Evolutionary conservation across 1,139 yeast genomes (phyloP), one percentile per base, ranked within the genome.

Genomic region (Hansenula sp.): DNA sequence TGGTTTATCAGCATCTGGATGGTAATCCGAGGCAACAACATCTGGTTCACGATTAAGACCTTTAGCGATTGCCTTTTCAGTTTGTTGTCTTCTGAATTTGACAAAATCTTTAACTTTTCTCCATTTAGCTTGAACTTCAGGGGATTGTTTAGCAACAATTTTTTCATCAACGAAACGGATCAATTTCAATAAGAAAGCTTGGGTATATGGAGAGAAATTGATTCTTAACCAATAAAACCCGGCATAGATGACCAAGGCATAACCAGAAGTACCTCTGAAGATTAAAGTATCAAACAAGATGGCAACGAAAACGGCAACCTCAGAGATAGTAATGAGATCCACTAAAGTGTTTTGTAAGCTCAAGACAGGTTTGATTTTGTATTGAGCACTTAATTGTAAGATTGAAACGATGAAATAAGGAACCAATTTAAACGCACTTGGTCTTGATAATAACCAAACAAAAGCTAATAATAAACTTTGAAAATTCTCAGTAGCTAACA

Each of bases 201-300:
- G 71, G 4, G 66, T 61, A 43, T 67, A 68, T 10, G 68, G 62
- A 9, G 68, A 62, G 51, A 65, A 68, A 45, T 66, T 66, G 36
- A 84, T 63, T 65, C 89, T 76, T 53, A 85, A 66, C 90, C 91
- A 84, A 67, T 79, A 82, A 59, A 84, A 79, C 45, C 75, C 62
- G 46, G 72, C 57, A 60, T 81, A 81, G 41, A 77, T 59, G 13
- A 72, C 71, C 59, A 84, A 69, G 46, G 84, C 86, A 62, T 69
- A 83, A 2, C 93, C 94, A 3, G 88, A 73, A 13, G 85, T 71
- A 40, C 83, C 82, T 61, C 83, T 76, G 60, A 82, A 74, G 45
- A 81, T 61, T 36, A 81, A 62, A 0, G 91, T 81, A 59, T 88
- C 83, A 41, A 80, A 48, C 0, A 76, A 37, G 48, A 85, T 69